Conservation (phyloP, 2,329 filamentous ascomycete species). For the Purpureocillium takamizusanense region DNA sequence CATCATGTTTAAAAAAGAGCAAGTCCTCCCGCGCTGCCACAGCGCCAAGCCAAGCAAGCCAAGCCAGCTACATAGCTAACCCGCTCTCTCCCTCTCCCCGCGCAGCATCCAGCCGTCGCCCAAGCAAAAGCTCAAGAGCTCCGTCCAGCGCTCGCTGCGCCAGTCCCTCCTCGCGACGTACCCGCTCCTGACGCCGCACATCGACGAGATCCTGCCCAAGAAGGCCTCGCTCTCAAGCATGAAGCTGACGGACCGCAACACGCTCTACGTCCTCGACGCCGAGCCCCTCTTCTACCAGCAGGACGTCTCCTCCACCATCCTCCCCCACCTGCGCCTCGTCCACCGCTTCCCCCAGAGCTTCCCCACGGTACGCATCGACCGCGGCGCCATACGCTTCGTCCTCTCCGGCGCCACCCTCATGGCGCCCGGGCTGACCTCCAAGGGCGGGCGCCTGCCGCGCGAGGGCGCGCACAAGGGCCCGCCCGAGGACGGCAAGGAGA, state of each 20-base stretch:
- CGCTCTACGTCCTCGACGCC: conserved; percentile 74
- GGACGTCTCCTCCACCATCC: conserved; percentile 60
- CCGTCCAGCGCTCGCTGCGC: conserved; percentile 79
- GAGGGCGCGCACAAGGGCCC: conserved; percentile 21
- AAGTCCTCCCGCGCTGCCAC: conserved; percentile 19
- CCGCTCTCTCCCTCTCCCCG: too few relatives aligned
- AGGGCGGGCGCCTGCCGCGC: conserved; percentile 70
- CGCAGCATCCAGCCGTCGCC: conserved; percentile 65
- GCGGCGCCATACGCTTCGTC: conserved; percentile 94
- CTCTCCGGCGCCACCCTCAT: conserved; percentile 89
- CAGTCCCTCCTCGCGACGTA: conserved; percentile 75
- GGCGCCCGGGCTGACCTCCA: conserved; percentile 83
- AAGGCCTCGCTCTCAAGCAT: conserved; percentile 84
- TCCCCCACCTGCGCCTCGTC: conserved; percentile 82
- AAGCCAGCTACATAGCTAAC: too few relatives aligned
- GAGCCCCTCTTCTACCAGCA: conserved; percentile 89
- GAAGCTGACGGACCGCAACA: conserved; percentile 85
- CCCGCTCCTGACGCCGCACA: conserved; percentile 75
- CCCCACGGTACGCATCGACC: conserved; percentile 79
- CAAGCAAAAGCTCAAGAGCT: conserved; percentile 96
- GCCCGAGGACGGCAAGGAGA: conserved; percentile 30
- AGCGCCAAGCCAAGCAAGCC: not conserved
- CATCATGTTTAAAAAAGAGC: conserved; percentile 94
- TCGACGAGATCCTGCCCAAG: conserved; percentile 92
- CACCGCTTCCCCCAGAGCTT: conserved; percentile 85